phyloP scores from a whole-genome alignment of 352 stramenopile genomes.

The Phytophthora podocarpi region DNA sequence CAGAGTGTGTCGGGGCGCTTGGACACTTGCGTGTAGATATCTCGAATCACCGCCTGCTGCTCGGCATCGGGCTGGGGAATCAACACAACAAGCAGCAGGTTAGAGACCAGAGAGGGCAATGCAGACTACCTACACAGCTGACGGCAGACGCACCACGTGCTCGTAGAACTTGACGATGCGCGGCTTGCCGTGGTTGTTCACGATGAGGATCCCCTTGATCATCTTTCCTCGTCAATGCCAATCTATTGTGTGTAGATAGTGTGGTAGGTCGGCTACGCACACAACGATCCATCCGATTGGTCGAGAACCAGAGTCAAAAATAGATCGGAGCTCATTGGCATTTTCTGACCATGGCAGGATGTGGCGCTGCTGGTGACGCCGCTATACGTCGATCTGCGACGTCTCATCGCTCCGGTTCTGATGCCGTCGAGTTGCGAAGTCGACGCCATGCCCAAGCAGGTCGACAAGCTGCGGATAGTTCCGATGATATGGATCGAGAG shows the following conservation, averaged over 20 bases:
- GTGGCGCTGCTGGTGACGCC: not conserved
- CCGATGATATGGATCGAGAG: slow-evolving; percentile 37
- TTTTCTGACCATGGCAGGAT: slow-evolving; percentile 17
- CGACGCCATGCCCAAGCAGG: not conserved
- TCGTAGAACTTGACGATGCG: slow-evolving; percentile 99
- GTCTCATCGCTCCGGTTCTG: not conserved
- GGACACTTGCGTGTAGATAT: slow-evolving; percentile 99
- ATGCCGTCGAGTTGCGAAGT: not conserved
- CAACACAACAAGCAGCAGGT: not conserved
- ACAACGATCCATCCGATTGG: not conserved
- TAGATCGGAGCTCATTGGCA: slow-evolving; percentile 1
- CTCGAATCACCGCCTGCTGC: slow-evolving; percentile 97
- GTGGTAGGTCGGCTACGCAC: not conserved
- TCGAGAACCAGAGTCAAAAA: slow-evolving; percentile 16
- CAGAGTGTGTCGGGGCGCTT: slow-evolving; percentile 98
- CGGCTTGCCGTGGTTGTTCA: slow-evolving; percentile 99
- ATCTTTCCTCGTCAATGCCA: slow-evolving; percentile 53
- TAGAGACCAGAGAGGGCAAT: not conserved
- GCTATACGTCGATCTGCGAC: not conserved
- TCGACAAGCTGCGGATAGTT: slow-evolving; percentile 7
- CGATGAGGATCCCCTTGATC: slow-evolving; percentile 99
- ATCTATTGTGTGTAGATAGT: not conserved
- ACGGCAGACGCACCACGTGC: slow-evolving; percentile 87
- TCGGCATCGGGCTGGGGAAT: slow-evolving; percentile 89
- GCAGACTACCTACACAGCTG: not conserved